A percentile compares a stretch with the other conserved stretches of the same genome.
Evolutionary conservation across 306 rosid species (phyloP).

Genomic region (Gynostemma pentaphyllum): DNA sequence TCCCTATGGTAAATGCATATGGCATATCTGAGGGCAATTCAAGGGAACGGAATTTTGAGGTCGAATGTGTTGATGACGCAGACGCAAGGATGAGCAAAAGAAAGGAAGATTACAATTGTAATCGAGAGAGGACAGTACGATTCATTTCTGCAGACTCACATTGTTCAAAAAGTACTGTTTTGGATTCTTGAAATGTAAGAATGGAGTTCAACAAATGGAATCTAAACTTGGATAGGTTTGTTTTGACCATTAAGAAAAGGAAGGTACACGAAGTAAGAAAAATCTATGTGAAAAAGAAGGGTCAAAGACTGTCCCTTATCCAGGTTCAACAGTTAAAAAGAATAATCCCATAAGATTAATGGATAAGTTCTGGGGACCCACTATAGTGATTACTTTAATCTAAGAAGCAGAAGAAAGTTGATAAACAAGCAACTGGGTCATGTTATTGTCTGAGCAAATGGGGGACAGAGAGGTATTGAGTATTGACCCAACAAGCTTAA

Average conservation of each 20-base stretch:
- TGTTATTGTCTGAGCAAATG: constrained; percentile 18
- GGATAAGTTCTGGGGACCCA: constrained; percentile 18
- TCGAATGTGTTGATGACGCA: not conserved
- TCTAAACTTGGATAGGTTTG: not conserved
- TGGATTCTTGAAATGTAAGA: not conserved
- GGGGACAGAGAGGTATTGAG: constrained; percentile 25
- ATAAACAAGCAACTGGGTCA: constrained; percentile 11
- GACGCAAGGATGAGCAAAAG: constrained; percentile 24
- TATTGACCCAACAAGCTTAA: constrained; percentile 7
- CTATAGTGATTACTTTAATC: not conserved
- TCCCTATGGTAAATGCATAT: constrained; percentile 10
- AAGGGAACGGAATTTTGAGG: constrained; percentile 6
- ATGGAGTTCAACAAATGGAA: not conserved
- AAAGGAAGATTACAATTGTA: constrained; percentile 15
- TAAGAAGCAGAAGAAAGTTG: constrained; percentile 9
- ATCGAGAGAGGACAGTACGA: not conserved
- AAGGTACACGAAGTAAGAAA: not conserved
- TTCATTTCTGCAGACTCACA: not conserved
- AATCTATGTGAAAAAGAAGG: not conserved
- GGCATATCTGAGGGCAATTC: constrained; percentile 7
- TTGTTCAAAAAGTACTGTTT: not conserved
- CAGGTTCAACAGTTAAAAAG: constrained; percentile 2
- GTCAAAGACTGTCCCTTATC: not conserved
- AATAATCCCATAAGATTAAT: constrained; percentile 3
- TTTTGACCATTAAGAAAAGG: not conserved